A percentile compares a stretch with the other conserved stretches of the same genome.
phyloP scores from a whole-genome alignment of 257 asterid species.

The Fraxinus quadrangulata region DNA sequence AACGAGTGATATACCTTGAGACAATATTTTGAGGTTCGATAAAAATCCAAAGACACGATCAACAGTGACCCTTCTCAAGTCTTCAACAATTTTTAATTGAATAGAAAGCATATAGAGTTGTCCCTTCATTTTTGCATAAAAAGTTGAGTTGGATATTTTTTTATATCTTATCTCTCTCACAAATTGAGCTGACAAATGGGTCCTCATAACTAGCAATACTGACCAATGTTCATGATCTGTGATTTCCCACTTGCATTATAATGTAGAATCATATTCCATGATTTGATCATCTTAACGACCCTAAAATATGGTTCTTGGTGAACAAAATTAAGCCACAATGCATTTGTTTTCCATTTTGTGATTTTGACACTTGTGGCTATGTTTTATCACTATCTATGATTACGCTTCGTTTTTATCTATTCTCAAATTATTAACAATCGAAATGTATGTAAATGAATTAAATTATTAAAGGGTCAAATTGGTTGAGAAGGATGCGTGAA shows the following conservation, averaged over 20 bases:
- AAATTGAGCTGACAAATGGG: background rate
- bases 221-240: background rate
- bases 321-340: background rate
- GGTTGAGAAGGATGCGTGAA: no score
- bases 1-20: no score
- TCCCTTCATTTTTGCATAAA: background rate
- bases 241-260: background rate
- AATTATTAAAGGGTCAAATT: no score
- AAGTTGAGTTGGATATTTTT: background rate
- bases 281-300: slow-evolving; percentile 2
- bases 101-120: background rate
- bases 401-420: background rate
- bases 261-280: background rate
- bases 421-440: background rate
- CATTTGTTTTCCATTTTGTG: background rate
- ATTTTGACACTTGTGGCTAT: slow-evolving; percentile 2
- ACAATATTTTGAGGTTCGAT: no score
- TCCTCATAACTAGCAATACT: background rate
- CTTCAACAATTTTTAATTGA: background rate
- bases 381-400: background rate
- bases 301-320: background rate
- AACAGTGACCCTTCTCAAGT: no score
- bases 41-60: no score
- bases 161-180: background rate
- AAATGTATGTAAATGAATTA: no score